Percentiles rank a stretch among this genome's conserved stretches.
These are phyloP conservation scores for Theobroma cacao DNA, from an alignment of 345 rosid genomes.

Conservation along the genomic window DNA sequence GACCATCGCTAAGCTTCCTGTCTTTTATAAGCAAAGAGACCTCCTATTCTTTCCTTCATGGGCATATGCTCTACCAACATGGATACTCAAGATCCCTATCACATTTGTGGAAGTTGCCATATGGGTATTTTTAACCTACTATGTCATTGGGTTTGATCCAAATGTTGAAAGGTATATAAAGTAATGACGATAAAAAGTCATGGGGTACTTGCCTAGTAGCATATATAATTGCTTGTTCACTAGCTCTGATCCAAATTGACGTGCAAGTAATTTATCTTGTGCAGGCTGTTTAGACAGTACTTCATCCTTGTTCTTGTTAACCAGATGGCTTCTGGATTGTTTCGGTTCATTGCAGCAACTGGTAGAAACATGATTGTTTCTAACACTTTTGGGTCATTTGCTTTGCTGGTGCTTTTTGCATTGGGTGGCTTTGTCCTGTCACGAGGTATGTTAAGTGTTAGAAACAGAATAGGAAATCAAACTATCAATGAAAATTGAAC, in stretches of 20 bases:
- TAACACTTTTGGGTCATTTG: slow-evolving; percentile 59
- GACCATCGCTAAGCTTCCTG: slow-evolving; percentile 79
- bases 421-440: slow-evolving; percentile 67
- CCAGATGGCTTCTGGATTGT: slow-evolving; percentile 67
- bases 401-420: slow-evolving; percentile 46
- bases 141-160: slow-evolving; percentile 74
- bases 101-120: slow-evolving; percentile 59
- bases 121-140: slow-evolving; percentile 66
- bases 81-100: slow-evolving; percentile 79
- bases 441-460: slow-evolving; percentile 27
- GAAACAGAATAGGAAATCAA: not conserved
- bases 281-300: slow-evolving; percentile 71
- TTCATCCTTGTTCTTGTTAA: slow-evolving; percentile 43
- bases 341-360: slow-evolving; percentile 48
- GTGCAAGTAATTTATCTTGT: not conserved
- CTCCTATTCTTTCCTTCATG: slow-evolving; percentile 74
- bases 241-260: not conserved
- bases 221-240: not conserved
- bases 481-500: not conserved
- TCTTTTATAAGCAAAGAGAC: slow-evolving; percentile 84
- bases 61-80: slow-evolving; percentile 74
- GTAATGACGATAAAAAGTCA: not conserved
- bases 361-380: slow-evolving; percentile 68
- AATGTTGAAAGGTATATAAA: slow-evolving; percentile 53
- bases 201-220: not conserved